Evolutionary conservation across 1,139 yeast genomes (phyloP).

Genomic region (Debaryomycetaceae sp.): DNA sequence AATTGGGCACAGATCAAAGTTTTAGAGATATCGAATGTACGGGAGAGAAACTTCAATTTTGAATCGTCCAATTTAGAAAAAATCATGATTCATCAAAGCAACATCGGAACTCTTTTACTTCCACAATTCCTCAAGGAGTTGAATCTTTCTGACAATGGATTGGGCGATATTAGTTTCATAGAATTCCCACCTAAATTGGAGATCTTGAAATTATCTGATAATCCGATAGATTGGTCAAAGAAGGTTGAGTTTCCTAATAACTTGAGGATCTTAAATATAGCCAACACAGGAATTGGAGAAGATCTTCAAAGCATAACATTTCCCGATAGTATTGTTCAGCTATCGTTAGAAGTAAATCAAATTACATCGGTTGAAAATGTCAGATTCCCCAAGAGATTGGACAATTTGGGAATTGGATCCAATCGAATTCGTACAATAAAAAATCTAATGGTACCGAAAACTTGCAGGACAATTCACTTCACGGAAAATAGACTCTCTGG

Average conservation of each 20-base stretch:
- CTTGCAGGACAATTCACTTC: slow-evolving; percentile 16
- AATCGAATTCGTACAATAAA: slow-evolving; percentile 13
- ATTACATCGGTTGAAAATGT: slow-evolving; percentile 15
- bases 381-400: slow-evolving; percentile 16
- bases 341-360: slow-evolving; percentile 22
- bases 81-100: background rate
- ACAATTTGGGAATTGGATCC: slow-evolving; percentile 20
- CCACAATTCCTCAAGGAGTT: slow-evolving; percentile 11
- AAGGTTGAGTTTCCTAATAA: slow-evolving; percentile 11
- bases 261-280: slow-evolving; percentile 14
- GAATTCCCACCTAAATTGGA: slow-evolving; percentile 8
- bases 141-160: slow-evolving; percentile 13
- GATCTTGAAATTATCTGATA: slow-evolving; percentile 17
- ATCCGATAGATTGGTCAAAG: slow-evolving; percentile 21
- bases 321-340: slow-evolving; percentile 15
- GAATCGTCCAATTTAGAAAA: background rate
- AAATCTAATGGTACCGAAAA: slow-evolving; percentile 14
- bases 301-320: slow-evolving; percentile 11
- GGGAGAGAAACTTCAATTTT: background rate
- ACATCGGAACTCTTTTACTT: slow-evolving; percentile 2
- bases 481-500: slow-evolving; percentile 18
- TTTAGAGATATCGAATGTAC: slow-evolving; percentile 1
- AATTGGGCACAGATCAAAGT: slow-evolving; percentile 4
- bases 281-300: slow-evolving; percentile 17
- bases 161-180: slow-evolving; percentile 7